phyloP scores from a whole-genome alignment of 1,139 yeast genomes.

The Protomyces macrosporus region DNA sequence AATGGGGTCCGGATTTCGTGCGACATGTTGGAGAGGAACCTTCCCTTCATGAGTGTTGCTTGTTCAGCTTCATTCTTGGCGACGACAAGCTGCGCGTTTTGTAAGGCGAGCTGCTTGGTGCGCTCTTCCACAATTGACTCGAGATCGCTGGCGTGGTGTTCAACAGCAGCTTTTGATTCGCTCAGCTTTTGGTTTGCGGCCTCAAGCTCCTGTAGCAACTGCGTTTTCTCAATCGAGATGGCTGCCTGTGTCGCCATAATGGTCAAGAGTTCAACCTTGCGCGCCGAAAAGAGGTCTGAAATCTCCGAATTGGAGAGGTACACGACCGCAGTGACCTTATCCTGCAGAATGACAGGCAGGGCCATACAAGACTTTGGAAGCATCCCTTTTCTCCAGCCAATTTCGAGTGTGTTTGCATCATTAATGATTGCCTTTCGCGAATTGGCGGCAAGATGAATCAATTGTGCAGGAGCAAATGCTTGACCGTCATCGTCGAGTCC shows the following conservation, averaged over 20 bases:
- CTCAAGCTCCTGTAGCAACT: conserved; percentile 2
- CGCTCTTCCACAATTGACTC: conserved; percentile 11
- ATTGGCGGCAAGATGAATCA: conserved; percentile 28
- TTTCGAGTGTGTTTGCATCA: background rate
- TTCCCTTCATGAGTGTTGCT: conserved; percentile 53
- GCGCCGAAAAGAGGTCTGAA: conserved; percentile 21
- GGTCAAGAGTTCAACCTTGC: conserved; percentile 29
- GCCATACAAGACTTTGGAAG: conserved; percentile 21
- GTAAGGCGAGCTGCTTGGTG: conserved; percentile 6
- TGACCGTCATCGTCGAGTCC: conserved; percentile 26
- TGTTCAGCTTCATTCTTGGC: conserved; percentile 34
- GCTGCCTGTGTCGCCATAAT: conserved; percentile 32
- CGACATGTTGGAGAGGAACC: conserved; percentile 57
- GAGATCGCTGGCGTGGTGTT: conserved; percentile 1
- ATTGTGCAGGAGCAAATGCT: conserved; percentile 16
- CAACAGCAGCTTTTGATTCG: background rate
- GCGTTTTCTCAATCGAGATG: conserved; percentile 31
- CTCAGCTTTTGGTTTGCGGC: conserved; percentile 6
- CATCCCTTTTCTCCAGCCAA: background rate
- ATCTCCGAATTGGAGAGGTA: conserved; percentile 31
- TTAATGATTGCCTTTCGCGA: conserved; percentile 29
- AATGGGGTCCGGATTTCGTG: conserved; percentile 89
- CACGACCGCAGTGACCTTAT: conserved; percentile 28
- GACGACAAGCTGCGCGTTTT: conserved; percentile 33
- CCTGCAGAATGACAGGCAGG: conserved; percentile 6